Conservation (phyloP, 2,329 filamentous ascomycete genomes). For the Diaporthe destruens region DNA sequence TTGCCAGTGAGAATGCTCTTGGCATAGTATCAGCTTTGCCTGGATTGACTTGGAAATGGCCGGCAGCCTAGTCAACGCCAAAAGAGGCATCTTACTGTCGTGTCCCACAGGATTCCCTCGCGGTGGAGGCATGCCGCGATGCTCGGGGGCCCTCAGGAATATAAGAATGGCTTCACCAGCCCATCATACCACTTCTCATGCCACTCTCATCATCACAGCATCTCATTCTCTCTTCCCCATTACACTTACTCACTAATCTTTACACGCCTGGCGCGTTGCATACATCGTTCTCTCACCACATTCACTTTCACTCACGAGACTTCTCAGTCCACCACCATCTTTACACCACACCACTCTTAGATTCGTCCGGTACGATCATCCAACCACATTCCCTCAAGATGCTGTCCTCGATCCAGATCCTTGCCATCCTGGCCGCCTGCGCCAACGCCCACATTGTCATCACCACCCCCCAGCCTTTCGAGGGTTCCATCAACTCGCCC, state of each 20-base stretch:
- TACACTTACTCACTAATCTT: conserved; percentile 27
- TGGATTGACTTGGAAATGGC: conserved; percentile 29
- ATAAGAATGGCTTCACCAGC: conserved; percentile 20
- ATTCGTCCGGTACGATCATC: conserved; percentile 30
- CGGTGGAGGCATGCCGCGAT: neutral
- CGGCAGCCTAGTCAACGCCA: conserved; percentile 15
- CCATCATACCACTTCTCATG: conserved; percentile 21
- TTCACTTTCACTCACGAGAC: conserved; percentile 20
- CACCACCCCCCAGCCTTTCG: conserved; percentile 1
- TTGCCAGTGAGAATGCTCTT: neutral
- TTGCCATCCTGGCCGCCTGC: conserved; percentile 29
- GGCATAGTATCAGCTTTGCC: conserved; percentile 5
- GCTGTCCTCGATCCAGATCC: conserved; percentile 32
- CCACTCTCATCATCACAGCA: conserved; percentile 30
- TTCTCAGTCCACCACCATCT: conserved; percentile 25
- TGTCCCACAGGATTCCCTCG: conserved; percentile 18
- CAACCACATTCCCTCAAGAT: conserved; percentile 29
- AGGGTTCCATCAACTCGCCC: conserved; percentile 2
- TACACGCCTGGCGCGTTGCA: conserved; percentile 30
- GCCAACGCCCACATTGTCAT: conserved; percentile 31
- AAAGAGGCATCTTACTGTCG: conserved; percentile 8
- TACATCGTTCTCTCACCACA: conserved; percentile 18
- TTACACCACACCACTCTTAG: conserved; percentile 19
- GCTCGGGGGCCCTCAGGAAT: neutral
- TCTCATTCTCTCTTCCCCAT: neutral